A percentile compares a stretch with the other conserved stretches of the same genome.
phyloP scores from a whole-genome alignment of 1,139 yeast genomes.

The Kurtzmaniella quercitrusa region DNA sequence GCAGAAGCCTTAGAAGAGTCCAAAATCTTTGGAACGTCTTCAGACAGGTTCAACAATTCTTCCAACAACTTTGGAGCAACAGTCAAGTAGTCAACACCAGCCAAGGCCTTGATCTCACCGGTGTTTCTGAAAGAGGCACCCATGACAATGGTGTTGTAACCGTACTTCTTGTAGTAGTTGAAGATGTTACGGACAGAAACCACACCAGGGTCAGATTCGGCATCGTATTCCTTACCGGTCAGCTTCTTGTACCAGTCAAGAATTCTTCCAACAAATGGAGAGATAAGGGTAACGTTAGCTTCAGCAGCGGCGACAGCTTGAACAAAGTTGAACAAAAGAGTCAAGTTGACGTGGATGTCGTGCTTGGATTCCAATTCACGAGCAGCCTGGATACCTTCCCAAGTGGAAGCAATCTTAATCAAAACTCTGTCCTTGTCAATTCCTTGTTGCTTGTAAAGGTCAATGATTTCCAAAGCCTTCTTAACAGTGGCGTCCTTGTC shows the following conservation, averaged over 20 bases:
- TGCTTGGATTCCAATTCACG: slow-evolving; percentile 87
- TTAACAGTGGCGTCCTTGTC: slow-evolving; percentile 89
- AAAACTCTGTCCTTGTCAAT: slow-evolving; percentile 83
- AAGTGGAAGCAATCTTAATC: slow-evolving; percentile 96
- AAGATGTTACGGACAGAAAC: slow-evolving; percentile 78
- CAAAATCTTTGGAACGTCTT: slow-evolving; percentile 74
- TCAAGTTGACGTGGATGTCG: slow-evolving; percentile 92
- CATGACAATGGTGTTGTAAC: slow-evolving; percentile 97
- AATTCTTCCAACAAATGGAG: slow-evolving; percentile 99
- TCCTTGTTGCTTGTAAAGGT: slow-evolving; percentile 78
- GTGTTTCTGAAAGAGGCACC: slow-evolving; percentile 99
- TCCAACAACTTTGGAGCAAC: slow-evolving; percentile 92
- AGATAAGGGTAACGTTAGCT: slow-evolving; percentile 91
- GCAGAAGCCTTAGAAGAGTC: slow-evolving; percentile 55
- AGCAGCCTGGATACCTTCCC: slow-evolving; percentile 99
- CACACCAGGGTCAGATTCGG: slow-evolving; percentile 95
- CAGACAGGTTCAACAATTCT: slow-evolving; percentile 77
- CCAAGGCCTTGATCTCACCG: slow-evolving; percentile 94
- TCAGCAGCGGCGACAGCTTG: slow-evolving; percentile 99
- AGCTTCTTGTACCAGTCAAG: slow-evolving; percentile 97
- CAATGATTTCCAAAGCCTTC: slow-evolving; percentile 87
- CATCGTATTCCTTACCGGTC: slow-evolving; percentile 83
- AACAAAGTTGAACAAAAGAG: slow-evolving; percentile 87
- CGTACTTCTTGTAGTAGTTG: slow-evolving; percentile 98
- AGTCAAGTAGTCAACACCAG: slow-evolving; percentile 96